Conservation (phyloP, 2,329 filamentous ascomycete species). For the Laburnicola sp. region DNA sequence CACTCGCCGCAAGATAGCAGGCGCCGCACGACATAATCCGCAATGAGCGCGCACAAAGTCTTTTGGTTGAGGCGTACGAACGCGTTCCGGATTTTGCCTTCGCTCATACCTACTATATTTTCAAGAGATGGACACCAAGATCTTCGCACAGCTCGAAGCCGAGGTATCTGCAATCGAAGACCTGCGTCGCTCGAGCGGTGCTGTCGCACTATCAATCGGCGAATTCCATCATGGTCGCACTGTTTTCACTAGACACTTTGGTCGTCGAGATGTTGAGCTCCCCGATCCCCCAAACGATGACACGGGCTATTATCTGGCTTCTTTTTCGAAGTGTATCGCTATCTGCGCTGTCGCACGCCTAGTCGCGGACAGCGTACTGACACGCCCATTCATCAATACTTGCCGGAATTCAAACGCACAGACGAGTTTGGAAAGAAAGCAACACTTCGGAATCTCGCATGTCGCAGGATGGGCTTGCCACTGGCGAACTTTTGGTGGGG, state of each 20-base stretch:
- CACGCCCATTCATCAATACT: slow-evolving; percentile 13
- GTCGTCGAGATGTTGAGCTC: neutral
- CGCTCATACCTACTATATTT: neutral
- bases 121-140: neutral
- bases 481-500: slow-evolving; percentile 9
- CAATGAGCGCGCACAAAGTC: neutral
- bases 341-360: slow-evolving; percentile 11
- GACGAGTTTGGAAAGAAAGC: slow-evolving; percentile 15
- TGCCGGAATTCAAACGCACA: slow-evolving; percentile 12
- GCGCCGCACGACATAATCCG: neutral
- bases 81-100: neutral
- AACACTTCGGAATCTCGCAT: slow-evolving; percentile 15
- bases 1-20: neutral
- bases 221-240: slow-evolving; percentile 16
- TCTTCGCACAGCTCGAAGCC: neutral
- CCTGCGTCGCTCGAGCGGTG: neutral
- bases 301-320: slow-evolving; percentile 14
- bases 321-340: slow-evolving; percentile 13
- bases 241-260: slow-evolving; percentile 16
- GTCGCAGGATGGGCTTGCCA: slow-evolving; percentile 13
- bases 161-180: neutral
- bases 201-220: slow-evolving; percentile 12
- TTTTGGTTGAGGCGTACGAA: neutral
- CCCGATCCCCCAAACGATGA: slow-evolving; percentile 13
- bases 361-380: slow-evolving; percentile 14